A percentile compares a stretch with the other conserved stretches of the same genome.
phyloP scores from a whole-genome alignment of 371 early-diverging fungal species.

The Syncephalis fuscata region DNA sequence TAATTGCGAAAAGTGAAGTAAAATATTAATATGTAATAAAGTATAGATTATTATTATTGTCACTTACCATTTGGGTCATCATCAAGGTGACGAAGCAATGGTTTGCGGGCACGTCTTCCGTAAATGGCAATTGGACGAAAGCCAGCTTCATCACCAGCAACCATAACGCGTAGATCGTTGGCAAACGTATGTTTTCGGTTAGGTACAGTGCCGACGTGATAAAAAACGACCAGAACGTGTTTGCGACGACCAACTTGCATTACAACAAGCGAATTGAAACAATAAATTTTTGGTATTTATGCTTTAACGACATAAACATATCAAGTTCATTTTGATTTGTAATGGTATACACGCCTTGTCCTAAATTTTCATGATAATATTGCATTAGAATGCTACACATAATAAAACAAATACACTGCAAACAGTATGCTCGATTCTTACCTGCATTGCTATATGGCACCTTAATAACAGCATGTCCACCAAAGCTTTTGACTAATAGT shows the following conservation, averaged over 20 bases:
- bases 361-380: slow-evolving; percentile 9
- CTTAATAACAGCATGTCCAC: slow-evolving; percentile 82
- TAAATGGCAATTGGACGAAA: slow-evolving; percentile 81
- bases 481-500: slow-evolving; percentile 73
- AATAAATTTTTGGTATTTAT: slow-evolving; percentile 88
- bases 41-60: slow-evolving; percentile 5
- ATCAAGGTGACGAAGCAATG: slow-evolving; percentile 43
- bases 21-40: background rate
- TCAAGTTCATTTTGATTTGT: slow-evolving; percentile 64
- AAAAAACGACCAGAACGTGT: slow-evolving; percentile 65
- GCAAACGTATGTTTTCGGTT: slow-evolving; percentile 82
- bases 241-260: slow-evolving; percentile 77
- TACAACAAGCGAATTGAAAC: slow-evolving; percentile 84
- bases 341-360: slow-evolving; percentile 89
- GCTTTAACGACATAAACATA: slow-evolving; percentile 59
- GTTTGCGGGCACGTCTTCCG: slow-evolving; percentile 69
- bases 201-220: slow-evolving; percentile 87
- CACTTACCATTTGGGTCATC: slow-evolving; percentile 21
- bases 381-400: too few species aligned
- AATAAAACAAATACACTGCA: too few species aligned
- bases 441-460: slow-evolving; percentile 86
- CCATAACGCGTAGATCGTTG: slow-evolving; percentile 82
- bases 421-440: slow-evolving; percentile 13
- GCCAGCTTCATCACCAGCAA: slow-evolving; percentile 56
- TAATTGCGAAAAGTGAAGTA: too few species aligned